Evolutionary conservation across 1,284 basidiomycete species (phyloP).

Genomic region (Vanrija humicola): DNA sequence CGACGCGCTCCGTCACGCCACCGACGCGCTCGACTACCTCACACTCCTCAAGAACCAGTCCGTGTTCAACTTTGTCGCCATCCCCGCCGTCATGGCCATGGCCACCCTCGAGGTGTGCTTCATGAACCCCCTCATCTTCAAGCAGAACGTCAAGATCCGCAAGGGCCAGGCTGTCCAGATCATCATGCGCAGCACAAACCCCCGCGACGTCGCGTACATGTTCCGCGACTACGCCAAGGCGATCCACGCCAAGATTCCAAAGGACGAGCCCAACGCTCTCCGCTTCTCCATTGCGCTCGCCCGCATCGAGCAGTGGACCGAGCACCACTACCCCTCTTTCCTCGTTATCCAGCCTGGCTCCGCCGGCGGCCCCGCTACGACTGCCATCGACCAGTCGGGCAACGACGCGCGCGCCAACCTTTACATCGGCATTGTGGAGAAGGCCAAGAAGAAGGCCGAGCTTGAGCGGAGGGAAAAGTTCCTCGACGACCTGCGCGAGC

Average conservation of each 20-base stretch:
- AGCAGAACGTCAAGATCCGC: constrained; percentile 90
- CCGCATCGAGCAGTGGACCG: constrained; percentile 87
- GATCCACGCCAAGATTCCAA: constrained; percentile 75
- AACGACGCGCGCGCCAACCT: constrained; percentile 56
- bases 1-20: constrained; percentile 80
- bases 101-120: constrained; percentile 89
- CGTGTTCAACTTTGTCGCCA: constrained; percentile 95
- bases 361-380: constrained; percentile 38
- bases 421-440: constrained; percentile 32
- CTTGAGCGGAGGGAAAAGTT: constrained; percentile 28
- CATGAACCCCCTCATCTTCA: constrained; percentile 87
- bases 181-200: constrained; percentile 86
- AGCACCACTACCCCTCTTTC: constrained; percentile 84
- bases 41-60: constrained; percentile 81
- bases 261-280: constrained; percentile 83
- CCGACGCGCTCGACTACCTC: constrained; percentile 86
- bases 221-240: constrained; percentile 77
- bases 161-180: constrained; percentile 83
- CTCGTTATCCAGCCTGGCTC: constrained; percentile 53
- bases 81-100: constrained; percentile 94
- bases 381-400: constrained; percentile 50
- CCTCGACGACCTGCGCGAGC: constrained; percentile 23
- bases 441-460: constrained; percentile 25
- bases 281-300: constrained; percentile 74
- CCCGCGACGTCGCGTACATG: constrained; percentile 82